Evolutionary conservation across 129 eudicot species (phyloP).

Genomic region (Tagetes patula): DNA sequence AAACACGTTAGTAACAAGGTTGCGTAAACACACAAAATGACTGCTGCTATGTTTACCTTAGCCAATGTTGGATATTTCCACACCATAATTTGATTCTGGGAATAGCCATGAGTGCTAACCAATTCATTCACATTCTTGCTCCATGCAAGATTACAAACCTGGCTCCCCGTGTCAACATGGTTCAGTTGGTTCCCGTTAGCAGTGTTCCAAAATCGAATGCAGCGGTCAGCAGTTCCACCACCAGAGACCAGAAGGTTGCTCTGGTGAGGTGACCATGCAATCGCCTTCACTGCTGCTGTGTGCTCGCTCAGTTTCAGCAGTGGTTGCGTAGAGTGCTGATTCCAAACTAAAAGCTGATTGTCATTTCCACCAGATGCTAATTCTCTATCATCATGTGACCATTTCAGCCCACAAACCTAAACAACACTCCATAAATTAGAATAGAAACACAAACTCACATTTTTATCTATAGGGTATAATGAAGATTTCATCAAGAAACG

Average conservation of each 20-base stretch:
- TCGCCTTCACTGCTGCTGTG: slow-evolving; percentile 96
- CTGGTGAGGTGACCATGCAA: slow-evolving; percentile 96
- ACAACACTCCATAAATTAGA: not conserved
- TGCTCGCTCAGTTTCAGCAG: slow-evolving; percentile 70
- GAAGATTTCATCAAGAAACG: too few species aligned
- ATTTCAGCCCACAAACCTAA: slow-evolving; percentile 95
- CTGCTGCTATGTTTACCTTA: slow-evolving; percentile 46
- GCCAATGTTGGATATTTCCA: slow-evolving; percentile 94
- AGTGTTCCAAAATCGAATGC: slow-evolving; percentile 97
- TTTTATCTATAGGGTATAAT: too few species aligned
- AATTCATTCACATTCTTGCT: slow-evolving; percentile 91
- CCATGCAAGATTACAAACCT: slow-evolving; percentile 97
- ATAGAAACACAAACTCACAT: not conserved
- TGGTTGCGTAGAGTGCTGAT: slow-evolving; percentile 85
- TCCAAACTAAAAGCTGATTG: slow-evolving; percentile 95
- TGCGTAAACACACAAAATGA: not conserved
- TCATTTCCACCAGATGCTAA: slow-evolving; percentile 99
- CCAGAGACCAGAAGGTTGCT: slow-evolving; percentile 89
- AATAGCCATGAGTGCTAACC: slow-evolving; percentile 97
- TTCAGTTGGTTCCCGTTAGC: slow-evolving; percentile 79
- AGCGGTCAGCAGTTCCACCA: slow-evolving; percentile 96
- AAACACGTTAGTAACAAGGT: not conserved
- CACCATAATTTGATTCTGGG: slow-evolving; percentile 97
- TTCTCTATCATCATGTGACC: slow-evolving; percentile 99
- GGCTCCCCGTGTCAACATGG: slow-evolving; percentile 93